Evolutionary conservation across 306 rosid genomes (phyloP).

Genomic region (Quercus parvula): DNA sequence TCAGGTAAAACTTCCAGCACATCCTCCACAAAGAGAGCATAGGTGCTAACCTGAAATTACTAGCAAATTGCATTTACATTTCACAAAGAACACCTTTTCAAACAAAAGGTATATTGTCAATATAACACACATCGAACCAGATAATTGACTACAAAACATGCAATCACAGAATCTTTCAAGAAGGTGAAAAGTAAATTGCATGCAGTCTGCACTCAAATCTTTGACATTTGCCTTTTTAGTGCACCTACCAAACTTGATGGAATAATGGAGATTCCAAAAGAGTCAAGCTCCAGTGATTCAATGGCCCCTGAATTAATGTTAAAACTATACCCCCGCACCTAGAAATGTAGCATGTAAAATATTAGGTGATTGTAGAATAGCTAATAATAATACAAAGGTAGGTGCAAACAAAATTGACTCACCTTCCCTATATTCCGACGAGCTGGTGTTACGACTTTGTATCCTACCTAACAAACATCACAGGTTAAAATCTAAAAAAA

Average conservation of each 20-base stretch:
- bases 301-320: slow-evolving; percentile 80
- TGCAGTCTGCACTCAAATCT: slow-evolving; percentile 3
- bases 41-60: slow-evolving; percentile 74
- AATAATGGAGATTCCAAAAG: slow-evolving; percentile 82
- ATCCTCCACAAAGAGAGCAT: slow-evolving; percentile 85
- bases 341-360: slow-evolving; percentile 17
- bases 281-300: slow-evolving; percentile 88
- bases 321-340: slow-evolving; percentile 92
- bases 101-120: neutral
- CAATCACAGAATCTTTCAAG: neutral
- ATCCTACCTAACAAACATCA: slow-evolving; percentile 80
- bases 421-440: slow-evolving; percentile 84
- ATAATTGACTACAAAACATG: neutral
- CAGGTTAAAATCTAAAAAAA: slow-evolving; percentile 25
- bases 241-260: slow-evolving; percentile 86
- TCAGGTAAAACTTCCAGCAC: slow-evolving; percentile 82
- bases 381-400: neutral
- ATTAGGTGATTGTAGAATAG: slow-evolving; percentile 6
- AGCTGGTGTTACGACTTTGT: slow-evolving; percentile 81
- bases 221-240: neutral
- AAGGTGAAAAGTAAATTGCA: neutral
- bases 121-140: neutral
- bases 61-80: slow-evolving; percentile 3
- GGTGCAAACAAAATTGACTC: slow-evolving; percentile 12
- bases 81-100: slow-evolving; percentile 1